These are phyloP conservation scores for Scleroderma bovista DNA, from an alignment of 768 basidiomycete species.

Conservation along the genomic window DNA sequence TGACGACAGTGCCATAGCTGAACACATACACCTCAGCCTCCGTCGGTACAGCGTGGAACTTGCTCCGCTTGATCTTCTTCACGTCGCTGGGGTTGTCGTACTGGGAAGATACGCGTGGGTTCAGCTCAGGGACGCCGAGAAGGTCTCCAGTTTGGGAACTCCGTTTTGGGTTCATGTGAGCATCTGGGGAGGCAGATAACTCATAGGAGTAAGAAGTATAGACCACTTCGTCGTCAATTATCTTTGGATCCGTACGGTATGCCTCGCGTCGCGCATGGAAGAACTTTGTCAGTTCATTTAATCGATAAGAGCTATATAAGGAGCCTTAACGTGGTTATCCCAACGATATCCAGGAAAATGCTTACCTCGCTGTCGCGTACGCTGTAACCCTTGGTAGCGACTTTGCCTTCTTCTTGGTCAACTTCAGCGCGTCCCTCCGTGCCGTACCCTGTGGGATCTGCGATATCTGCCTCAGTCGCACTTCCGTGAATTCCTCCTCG, in stretches of 20 bases:
- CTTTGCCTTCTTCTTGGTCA: constrained; percentile 95
- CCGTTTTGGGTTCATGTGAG: constrained; percentile 20
- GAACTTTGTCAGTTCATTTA: constrained; percentile 84
- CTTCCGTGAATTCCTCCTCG: constrained; percentile 55
- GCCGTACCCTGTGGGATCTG: constrained; percentile 94
- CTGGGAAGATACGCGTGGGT: constrained; percentile 19
- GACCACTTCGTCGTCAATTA: constrained; percentile 91
- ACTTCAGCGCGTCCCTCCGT: constrained; percentile 77
- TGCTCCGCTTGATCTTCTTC: constrained; percentile 50
- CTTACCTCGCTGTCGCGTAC: constrained; percentile 87
- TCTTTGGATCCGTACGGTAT: constrained; percentile 80
- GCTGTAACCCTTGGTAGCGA: constrained; percentile 90
- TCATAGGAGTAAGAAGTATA: constrained; percentile 91
- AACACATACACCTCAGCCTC: constrained; percentile 92
- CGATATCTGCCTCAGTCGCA: constrained; percentile 62
- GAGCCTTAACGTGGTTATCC: background rate
- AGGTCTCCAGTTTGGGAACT: constrained; percentile 55
- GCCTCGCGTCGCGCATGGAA: constrained; percentile 77
- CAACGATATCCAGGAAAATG: constrained; percentile 2
- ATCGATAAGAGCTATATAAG: constrained; percentile 71
- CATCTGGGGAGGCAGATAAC: constrained; percentile 32
- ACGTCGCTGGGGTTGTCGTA: constrained; percentile 28
- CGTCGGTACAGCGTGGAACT: constrained; percentile 58
- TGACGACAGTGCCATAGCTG: constrained; percentile 90
- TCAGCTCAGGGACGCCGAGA: constrained; percentile 71